Evolutionary conservation across 176 grass and related monocot species (phyloP), one percentile per base, ranked within the genome.

Genomic region (Saccharum officinarum): DNA sequence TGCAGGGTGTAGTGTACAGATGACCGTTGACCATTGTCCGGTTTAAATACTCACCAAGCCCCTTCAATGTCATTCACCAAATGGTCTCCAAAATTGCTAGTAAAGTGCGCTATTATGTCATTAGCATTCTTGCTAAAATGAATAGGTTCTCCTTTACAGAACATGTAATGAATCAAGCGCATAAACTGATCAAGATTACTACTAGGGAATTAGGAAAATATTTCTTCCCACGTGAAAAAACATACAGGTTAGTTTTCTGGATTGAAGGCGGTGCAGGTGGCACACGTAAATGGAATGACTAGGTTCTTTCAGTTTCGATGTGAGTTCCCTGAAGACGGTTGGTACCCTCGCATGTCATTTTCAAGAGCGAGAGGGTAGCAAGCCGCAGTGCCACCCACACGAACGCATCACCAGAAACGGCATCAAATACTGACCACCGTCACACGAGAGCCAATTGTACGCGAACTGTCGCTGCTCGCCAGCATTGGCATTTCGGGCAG

Each of bases 351-450:
- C 17, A 78, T 0, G 84, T 69, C 47, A 83, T 79, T 83, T 49
- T 49, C 46, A 49, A 75, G 69, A 73, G 33, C 20, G 60, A 75
- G 82, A 18, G 77, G 66, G 45, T 42, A 49, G 46, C 33, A n/a
- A 62, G 9, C 36, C 36, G 23, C 23, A 80, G 23, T 68, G 71
- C 61, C 74, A 75, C 78, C 60, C 23, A 64, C 26, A 64, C 11
- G 61, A 28, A 63, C 9, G 7, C 10, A 71, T 63, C 73, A 71
- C 66, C 79, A 72, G 31, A 72, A 82, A 78, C 16, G 73, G 73
- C 50, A 82, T 18, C 14, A 75, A 31, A 60, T 54, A 62, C 54
- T 63, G 72, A 67, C 79, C 79, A 62, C 20, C 57, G 22, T 61
- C 22, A 61, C 57, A 61, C 57, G 69, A 69, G 8, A 47, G 23